phyloP scores from a whole-genome alignment of 2,329 filamentous ascomycete genomes.

The Myriosclerotinia scirpicola region DNA sequence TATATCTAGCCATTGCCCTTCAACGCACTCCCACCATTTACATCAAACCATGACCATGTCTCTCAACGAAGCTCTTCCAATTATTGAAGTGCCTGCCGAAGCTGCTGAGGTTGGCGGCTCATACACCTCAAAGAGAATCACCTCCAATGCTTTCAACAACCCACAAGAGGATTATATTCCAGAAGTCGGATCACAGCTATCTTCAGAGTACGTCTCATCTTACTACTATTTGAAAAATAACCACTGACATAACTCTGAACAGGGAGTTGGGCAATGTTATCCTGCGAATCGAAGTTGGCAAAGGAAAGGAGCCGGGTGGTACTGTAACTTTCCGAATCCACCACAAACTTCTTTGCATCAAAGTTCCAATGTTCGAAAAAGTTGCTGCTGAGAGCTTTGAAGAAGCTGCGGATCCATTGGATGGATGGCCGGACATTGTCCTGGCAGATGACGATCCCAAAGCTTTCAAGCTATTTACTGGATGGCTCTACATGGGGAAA shows the following conservation, averaged over 20 bases:
- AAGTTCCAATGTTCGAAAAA: neutral
- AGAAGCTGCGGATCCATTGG: neutral
- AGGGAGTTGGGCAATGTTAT: neutral
- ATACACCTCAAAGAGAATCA: neutral
- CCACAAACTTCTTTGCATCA: neutral
- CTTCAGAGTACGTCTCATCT: neutral
- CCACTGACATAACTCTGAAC: neutral
- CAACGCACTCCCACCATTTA: too few relatives aligned
- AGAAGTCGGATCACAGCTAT: neutral
- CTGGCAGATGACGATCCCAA: neutral
- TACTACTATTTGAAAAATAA: neutral
- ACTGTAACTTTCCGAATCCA: neutral
- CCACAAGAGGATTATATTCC: neutral
- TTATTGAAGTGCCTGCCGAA: too few relatives aligned
- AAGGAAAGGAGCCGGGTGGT: neutral
- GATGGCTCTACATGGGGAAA: neutral
- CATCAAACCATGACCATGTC: neutral
- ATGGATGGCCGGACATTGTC: neutral
- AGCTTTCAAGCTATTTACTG: neutral
- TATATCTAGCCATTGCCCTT: neutral
- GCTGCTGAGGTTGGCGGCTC: neutral
- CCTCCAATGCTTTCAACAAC: neutral
- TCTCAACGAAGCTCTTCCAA: too few relatives aligned
- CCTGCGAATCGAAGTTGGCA: conserved; percentile 3
- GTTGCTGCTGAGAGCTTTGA: neutral